These are phyloP conservation scores for Chlorella sp. DNA, from an alignment of 139 green algal species.

Conservation along the genomic window DNA sequence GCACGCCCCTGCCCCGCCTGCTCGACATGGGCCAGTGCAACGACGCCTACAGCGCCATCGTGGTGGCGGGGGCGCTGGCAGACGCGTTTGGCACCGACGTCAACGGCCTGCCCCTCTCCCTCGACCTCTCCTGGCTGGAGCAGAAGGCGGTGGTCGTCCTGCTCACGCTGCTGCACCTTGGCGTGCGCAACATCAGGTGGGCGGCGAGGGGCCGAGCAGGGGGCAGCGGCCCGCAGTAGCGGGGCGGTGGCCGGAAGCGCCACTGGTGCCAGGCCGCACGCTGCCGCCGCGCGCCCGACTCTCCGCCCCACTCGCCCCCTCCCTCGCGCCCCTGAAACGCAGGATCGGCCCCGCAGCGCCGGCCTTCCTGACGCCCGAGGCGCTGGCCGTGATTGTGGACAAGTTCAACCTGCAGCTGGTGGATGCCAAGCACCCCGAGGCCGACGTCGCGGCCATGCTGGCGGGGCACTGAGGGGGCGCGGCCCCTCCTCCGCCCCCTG, in stretches of 20 bases:
- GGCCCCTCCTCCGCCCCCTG: no score
- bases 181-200: conserved; percentile 77
- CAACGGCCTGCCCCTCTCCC: conserved; percentile 74
- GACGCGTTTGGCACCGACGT: conserved; percentile 76
- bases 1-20: conserved; percentile 60
- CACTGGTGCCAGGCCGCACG: no score
- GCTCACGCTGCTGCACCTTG: conserved; percentile 76
- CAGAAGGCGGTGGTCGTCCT: conserved; percentile 83
- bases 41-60: conserved; percentile 62
- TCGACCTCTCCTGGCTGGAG: conserved; percentile 83
- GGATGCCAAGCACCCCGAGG: conserved; percentile 52
- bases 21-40: conserved; percentile 81
- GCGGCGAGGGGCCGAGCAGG: no score
- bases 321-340: no score
- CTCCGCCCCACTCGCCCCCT: no score
- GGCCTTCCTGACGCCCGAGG: conserved; percentile 76
- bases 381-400: conserved; percentile 64
- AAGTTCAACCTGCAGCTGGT: conserved; percentile 64
- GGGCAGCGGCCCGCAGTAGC: no score
- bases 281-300: no score
- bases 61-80: conserved; percentile 69
- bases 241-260: no score
- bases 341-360: conserved; percentile 69
- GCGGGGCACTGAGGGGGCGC: conserved; percentile 5
- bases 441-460: conserved; percentile 69